Evolutionary conservation across 441 rosid species (phyloP).

Genomic region (Erysimum pusillum): DNA sequence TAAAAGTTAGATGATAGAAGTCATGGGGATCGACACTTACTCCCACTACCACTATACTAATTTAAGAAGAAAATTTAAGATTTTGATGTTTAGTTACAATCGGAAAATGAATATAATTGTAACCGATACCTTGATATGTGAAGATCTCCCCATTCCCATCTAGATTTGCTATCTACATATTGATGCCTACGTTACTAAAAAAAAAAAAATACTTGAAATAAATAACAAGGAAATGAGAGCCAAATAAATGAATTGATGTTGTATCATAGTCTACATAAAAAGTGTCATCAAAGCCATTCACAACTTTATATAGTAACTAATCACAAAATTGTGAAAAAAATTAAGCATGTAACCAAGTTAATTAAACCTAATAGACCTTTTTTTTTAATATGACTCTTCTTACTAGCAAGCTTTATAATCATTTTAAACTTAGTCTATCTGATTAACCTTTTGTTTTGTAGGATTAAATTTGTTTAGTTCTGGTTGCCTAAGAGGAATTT

Average conservation of each 20-base stretch:
- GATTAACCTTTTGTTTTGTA: too few relatives aligned
- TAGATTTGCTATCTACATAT: not conserved
- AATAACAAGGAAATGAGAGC: not conserved
- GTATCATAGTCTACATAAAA: too few relatives aligned
- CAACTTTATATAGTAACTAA: too few relatives aligned
- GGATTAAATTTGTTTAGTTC: too few relatives aligned
- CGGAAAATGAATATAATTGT: not conserved
- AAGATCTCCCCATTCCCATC: slow-evolving; percentile 21
- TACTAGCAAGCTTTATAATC: too few relatives aligned
- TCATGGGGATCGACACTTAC: slow-evolving; percentile 25
- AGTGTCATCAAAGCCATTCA: too few relatives aligned
- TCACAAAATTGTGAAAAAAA: too few relatives aligned
- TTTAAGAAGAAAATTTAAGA: not conserved
- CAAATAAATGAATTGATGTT: not conserved
- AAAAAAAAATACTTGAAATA: not conserved
- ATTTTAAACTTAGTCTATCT: too few relatives aligned
- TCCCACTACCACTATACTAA: not conserved
- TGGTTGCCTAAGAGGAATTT: too few relatives aligned
- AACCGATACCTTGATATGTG: not conserved
- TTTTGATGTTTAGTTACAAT: slow-evolving; percentile 9
- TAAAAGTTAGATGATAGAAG: not conserved
- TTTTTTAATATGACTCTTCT: too few relatives aligned
- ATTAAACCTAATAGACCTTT: too few relatives aligned
- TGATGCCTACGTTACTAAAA: slow-evolving; percentile 8
- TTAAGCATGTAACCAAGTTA: too few relatives aligned